Base-by-base conservation (phyloP, 208 protist species). In the Acanthamoeba castellanii region DNA sequence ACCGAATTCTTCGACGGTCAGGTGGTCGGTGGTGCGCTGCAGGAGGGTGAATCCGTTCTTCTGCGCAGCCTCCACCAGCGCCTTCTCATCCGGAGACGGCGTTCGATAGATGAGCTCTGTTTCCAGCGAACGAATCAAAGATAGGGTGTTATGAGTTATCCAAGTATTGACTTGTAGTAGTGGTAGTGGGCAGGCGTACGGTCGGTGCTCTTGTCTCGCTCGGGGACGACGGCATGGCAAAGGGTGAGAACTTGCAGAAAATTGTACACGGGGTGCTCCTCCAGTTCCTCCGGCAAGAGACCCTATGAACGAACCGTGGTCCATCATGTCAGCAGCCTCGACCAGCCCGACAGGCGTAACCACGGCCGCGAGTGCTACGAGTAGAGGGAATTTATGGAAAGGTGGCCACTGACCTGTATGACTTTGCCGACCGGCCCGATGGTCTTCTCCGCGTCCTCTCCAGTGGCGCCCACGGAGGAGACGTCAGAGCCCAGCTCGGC, bases 71-170 rank as follows among this genome's bases (percentile, higher is more conserved):
- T 97, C 97, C 1, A 99, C 98, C 13, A 99, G 97, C 61, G 99
- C 98, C 27, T 99, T 98, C 95, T 99, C 98, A 93, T 99, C 98
- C 0, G 99, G 98, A 3, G 98, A 99, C 95, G 97, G 97, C 59
- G 98, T 98, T 76, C 99, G 98, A 95, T 99, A 99, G n/a, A 98
- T 94, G 50, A 84, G 16, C 76, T 84, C 76, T 84, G 72, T 18
- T 30, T 8, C 16, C 22, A 42, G n/a, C 30, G 34, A 81, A n/a
- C 18, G 27, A 68, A 68, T 68, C 6, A n/a, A 8, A 68, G 61
- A n/a, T 45, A 13, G 42, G 42, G 42, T 45, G 11, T 45, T 45
- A 3, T 45, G 42, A 45, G 42, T 45, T 45, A 45, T 45, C 42
- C 42, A 45, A 45, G 42, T 45, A 45, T 45, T 45, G 42, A 6